phyloP scores from a whole-genome alignment of 306 rosid genomes.

The Prinsepia uniflora region DNA sequence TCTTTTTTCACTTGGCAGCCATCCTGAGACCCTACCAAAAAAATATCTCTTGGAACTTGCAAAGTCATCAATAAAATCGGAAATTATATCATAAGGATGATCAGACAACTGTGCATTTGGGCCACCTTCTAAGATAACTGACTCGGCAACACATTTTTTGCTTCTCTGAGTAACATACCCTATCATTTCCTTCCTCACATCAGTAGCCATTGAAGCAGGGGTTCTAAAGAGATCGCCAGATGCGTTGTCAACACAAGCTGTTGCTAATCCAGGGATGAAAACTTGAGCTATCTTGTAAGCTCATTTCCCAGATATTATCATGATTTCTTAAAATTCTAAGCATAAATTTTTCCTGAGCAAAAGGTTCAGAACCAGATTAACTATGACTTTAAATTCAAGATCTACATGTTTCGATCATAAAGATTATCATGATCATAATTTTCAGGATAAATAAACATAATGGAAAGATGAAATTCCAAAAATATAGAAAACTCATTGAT shows the following conservation, averaged over 20 bases:
- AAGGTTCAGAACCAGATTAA: too few relatives aligned
- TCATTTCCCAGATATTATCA: too few relatives aligned
- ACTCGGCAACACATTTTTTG: slow-evolving; percentile 65
- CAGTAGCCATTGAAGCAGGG: slow-evolving; percentile 68
- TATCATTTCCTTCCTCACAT: slow-evolving; percentile 73
- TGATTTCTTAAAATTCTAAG: too few relatives aligned
- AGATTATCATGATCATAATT: too few relatives aligned
- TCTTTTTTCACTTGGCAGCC: slow-evolving; percentile 72
- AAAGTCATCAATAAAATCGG: slow-evolving; percentile 73
- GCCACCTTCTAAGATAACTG: slow-evolving; percentile 53
- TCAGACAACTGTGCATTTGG: slow-evolving; percentile 46
- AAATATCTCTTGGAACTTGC: slow-evolving; percentile 57
- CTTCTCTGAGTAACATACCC: slow-evolving; percentile 60
- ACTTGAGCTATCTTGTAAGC: slow-evolving; percentile 69
- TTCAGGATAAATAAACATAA: too few relatives aligned
- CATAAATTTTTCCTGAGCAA: too few relatives aligned
- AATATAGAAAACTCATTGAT: too few relatives aligned
- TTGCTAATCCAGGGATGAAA: slow-evolving; percentile 69
- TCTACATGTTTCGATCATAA: too few relatives aligned
- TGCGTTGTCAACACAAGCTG: slow-evolving; percentile 77
- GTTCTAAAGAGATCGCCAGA: slow-evolving; percentile 58
- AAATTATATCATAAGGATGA: slow-evolving; percentile 66
- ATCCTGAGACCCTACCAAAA: slow-evolving; percentile 64
- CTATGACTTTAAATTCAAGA: too few relatives aligned
- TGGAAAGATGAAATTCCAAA: too few relatives aligned